A percentile compares a stretch with the other conserved stretches of the same genome.
Evolutionary conservation across 2,329 filamentous ascomycete species (phyloP).

Genomic region (Cadophora gregata): DNA sequence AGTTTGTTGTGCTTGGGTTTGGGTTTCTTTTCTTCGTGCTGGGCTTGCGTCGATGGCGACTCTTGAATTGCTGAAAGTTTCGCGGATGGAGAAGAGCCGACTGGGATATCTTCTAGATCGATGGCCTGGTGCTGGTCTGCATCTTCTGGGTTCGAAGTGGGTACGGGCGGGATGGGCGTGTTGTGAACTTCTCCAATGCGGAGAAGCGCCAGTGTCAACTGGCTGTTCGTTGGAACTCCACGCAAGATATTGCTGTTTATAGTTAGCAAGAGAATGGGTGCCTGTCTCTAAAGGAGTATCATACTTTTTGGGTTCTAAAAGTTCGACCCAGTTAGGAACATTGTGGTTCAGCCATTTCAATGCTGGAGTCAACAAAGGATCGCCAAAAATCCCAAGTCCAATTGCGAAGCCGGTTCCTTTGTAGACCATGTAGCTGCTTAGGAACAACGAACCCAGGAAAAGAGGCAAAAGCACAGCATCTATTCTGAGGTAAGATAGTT

Average conservation of each 20-base stretch:
- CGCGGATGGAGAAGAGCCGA: not conserved
- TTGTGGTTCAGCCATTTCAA: slow-evolving; percentile 63
- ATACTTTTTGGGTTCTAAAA: slow-evolving; percentile 58
- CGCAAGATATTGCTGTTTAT: slow-evolving; percentile 78
- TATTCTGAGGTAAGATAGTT: slow-evolving; percentile 58
- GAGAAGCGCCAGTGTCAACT: slow-evolving; percentile 80
- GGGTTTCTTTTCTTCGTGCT: slow-evolving; percentile 25
- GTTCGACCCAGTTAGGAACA: slow-evolving; percentile 75
- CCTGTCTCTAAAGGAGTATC: not conserved
- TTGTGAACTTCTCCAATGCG: slow-evolving; percentile 83
- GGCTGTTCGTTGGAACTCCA: slow-evolving; percentile 84
- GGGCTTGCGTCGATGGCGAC: slow-evolving; percentile 40
- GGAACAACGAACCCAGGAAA: slow-evolving; percentile 57
- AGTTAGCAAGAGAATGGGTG: slow-evolving; percentile 24
- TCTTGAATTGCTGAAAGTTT: slow-evolving; percentile 12
- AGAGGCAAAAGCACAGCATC: slow-evolving; percentile 58
- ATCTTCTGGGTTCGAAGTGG: slow-evolving; percentile 46
- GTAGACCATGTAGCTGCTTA: slow-evolving; percentile 63
- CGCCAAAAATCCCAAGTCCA: slow-evolving; percentile 80
- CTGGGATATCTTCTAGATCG: slow-evolving; percentile 50
- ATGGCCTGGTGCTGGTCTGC: slow-evolving; percentile 58
- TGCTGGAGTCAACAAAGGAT: slow-evolving; percentile 70
- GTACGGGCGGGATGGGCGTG: slow-evolving; percentile 74
- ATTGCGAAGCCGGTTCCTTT: slow-evolving; percentile 70
- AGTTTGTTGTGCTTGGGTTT: slow-evolving; percentile 28